phyloP scores from a whole-genome alignment of 2,329 filamentous ascomycete species.

The Neofusicoccum sp. region DNA sequence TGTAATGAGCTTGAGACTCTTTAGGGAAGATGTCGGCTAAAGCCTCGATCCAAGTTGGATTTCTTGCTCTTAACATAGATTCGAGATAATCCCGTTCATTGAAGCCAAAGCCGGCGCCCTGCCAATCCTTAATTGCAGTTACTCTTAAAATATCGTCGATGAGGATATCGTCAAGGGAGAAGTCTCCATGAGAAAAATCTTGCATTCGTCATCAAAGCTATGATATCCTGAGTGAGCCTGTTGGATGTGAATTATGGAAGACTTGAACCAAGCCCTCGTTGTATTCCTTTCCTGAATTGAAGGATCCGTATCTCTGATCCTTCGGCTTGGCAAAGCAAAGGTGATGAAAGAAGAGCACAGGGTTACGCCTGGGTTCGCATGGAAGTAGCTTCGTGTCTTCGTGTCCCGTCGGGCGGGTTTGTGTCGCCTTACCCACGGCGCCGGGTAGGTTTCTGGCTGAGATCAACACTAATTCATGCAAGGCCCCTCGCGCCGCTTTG shows the following conservation, averaged over 20 bases:
- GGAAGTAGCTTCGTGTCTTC: neutral
- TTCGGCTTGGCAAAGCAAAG: constrained; percentile 16
- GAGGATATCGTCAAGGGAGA: constrained; percentile 24
- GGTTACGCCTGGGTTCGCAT: neutral
- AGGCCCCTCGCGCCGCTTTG: neutral
- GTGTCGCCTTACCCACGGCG: neutral
- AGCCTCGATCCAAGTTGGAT: neutral
- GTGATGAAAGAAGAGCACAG: constrained; percentile 23
- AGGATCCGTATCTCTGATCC: constrained; percentile 20
- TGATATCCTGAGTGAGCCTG: constrained; percentile 20
- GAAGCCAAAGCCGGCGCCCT: constrained; percentile 26
- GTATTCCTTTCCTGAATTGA: constrained; percentile 23
- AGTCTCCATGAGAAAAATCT: constrained; percentile 23
- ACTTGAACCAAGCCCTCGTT: constrained; percentile 25
- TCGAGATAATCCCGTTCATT: constrained; percentile 26
- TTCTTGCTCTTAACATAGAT: constrained; percentile 23
- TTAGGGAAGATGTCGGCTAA: neutral
- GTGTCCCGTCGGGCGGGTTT: neutral
- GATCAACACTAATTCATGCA: neutral
- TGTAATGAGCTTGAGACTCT: neutral
- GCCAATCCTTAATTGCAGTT: constrained; percentile 24
- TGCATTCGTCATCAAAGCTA: neutral
- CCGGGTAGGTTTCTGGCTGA: neutral
- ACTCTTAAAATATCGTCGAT: constrained; percentile 23
- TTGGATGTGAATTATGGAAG: constrained; percentile 24